Conservation (phyloP, 2,329 filamentous ascomycete genomes). For the Neofusicoccum parvum region DNA sequence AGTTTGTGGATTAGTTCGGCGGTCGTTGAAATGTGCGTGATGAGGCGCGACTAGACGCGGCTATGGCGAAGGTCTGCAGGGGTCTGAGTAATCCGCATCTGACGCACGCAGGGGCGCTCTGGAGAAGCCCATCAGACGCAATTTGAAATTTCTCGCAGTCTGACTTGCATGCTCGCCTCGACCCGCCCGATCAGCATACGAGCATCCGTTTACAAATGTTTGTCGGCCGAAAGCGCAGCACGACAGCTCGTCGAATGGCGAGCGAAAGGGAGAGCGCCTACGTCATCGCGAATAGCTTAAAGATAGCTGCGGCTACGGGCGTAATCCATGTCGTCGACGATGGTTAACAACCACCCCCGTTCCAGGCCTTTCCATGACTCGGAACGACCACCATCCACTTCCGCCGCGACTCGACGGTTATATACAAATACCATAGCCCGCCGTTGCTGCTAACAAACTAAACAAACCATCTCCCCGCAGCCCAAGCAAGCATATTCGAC, state of each 20-base stretch:
- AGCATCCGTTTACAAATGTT: background rate
- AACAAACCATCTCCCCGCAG: background rate
- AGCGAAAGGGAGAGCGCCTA: background rate
- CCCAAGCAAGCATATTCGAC: constrained; percentile 15
- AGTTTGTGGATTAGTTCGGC: background rate
- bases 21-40: background rate
- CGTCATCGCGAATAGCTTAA: constrained; percentile 8
- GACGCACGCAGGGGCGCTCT: background rate
- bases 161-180: constrained; percentile 4
- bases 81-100: constrained; percentile 10
- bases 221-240: background rate
- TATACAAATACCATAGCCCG: background rate
- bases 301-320: background rate
- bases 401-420: background rate
- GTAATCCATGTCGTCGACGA: constrained; percentile 10
- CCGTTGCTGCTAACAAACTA: background rate
- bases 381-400: background rate
- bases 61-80: background rate
- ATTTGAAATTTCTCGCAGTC: background rate
- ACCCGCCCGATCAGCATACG: background rate
- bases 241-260: background rate
- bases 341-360: background rate
- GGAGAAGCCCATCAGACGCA: background rate
- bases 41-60: background rate
- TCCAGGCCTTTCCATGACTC: constrained; percentile 13